A percentile compares a stretch with the other conserved stretches of the same genome.
phyloP scores from a whole-genome alignment of 75 land plant species.

The Selaginella tamariscina region DNA sequence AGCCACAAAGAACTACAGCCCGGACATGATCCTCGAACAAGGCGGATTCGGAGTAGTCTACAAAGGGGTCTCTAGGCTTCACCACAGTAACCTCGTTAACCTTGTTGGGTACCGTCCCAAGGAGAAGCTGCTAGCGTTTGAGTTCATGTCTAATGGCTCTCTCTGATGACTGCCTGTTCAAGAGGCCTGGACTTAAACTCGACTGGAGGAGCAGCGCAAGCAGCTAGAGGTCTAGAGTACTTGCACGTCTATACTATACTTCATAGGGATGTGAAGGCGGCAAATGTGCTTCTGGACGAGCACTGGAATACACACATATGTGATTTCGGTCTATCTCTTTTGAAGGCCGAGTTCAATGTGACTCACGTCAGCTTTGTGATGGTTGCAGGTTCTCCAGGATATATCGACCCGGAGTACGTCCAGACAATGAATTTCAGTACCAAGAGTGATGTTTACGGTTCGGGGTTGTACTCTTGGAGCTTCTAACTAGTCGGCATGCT shows the following conservation, averaged over 20 bases:
- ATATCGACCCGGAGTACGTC: constrained; percentile 33
- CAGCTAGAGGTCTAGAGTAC: constrained; percentile 24
- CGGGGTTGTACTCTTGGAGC: constrained; percentile 46
- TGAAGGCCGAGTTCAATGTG: not conserved
- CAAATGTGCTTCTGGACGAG: constrained; percentile 16
- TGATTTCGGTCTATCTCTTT: constrained; percentile 18
- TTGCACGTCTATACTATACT: constrained; percentile 18
- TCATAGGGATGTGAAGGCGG: constrained; percentile 21
- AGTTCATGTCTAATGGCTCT: constrained; percentile 28
- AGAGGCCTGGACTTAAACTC: not conserved
- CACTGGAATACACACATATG: constrained; percentile 15
- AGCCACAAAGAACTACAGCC: too few relatives aligned
- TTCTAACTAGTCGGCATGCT: constrained; percentile 43
- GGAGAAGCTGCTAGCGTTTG: constrained; percentile 21
- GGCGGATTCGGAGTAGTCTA: constrained; percentile 61
- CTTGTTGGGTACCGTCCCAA: constrained; percentile 18
- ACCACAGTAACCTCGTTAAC: constrained; percentile 17
- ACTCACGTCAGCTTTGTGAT: not conserved
- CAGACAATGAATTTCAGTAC: constrained; percentile 15
- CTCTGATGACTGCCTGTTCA: constrained; percentile 17
- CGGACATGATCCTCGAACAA: constrained; percentile 36
- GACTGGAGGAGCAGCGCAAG: constrained; percentile 17
- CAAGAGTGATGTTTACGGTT: constrained; percentile 47
- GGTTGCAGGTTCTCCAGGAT: constrained; percentile 17
- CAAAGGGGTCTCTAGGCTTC: constrained; percentile 33